A percentile compares a stretch with the other conserved stretches of the same genome.
phyloP scores from a whole-genome alignment of 176 grass and related monocot species.

The Dendrocalamus sinicus region DNA sequence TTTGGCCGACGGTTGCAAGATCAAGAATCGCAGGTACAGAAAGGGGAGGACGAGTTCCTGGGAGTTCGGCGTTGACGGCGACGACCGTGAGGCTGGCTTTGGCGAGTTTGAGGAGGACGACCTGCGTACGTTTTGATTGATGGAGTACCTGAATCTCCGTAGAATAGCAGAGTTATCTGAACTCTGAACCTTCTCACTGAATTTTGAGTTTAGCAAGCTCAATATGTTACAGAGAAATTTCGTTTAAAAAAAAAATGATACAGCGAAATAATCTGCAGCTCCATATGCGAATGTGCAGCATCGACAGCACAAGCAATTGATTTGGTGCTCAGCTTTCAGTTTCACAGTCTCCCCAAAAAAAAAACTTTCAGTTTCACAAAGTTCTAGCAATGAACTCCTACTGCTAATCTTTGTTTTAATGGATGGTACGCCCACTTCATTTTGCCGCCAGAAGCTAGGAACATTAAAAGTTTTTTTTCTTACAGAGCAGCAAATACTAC shows the following conservation, averaged over 20 bases:
- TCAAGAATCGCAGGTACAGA: background rate
- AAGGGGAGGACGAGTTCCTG: too few species aligned
- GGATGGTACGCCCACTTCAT: background rate
- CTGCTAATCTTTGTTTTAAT: background rate
- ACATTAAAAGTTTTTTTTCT: background rate
- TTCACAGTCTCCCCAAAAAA: background rate
- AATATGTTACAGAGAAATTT: background rate
- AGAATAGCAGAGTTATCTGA: background rate
- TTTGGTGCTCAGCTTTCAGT: background rate
- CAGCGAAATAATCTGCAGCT: background rate
- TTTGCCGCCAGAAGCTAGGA: background rate
- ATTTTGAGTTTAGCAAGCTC: background rate
- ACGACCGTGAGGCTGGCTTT: too few species aligned
- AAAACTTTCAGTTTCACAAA: background rate
- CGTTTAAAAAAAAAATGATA: background rate
- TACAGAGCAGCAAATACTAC: background rate
- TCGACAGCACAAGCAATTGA: background rate
- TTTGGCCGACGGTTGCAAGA: background rate
- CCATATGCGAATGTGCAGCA: background rate
- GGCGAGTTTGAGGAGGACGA: background rate
- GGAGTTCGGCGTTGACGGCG: background rate
- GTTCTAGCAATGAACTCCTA: background rate
- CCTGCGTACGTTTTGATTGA: background rate
- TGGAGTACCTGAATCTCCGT: background rate
- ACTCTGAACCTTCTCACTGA: background rate